These are phyloP conservation scores for Globisporangium heterothallicum DNA, from an alignment of 352 stramenopile species.

Conservation along the genomic window DNA sequence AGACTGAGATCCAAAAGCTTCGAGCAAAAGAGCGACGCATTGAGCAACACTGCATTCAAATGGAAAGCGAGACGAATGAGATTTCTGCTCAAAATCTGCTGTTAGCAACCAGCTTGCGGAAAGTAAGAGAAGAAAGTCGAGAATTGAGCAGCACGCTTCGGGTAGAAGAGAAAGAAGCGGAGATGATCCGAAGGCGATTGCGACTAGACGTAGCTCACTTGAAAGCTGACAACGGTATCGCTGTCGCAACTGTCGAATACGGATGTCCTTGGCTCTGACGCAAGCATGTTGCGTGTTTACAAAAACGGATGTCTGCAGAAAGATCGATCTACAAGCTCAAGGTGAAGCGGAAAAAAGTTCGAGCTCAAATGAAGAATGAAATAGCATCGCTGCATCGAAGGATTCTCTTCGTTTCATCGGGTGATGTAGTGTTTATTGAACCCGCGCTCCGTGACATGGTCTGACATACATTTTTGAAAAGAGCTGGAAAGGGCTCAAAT, in stretches of 20 bases:
- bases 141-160: conserved; percentile 26
- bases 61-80: conserved; percentile 24
- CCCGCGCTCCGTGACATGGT: not conserved
- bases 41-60: conserved; percentile 31
- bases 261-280: not conserved
- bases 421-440: conserved; percentile 9
- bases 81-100: conserved; percentile 20
- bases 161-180: conserved; percentile 31
- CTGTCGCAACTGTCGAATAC: not conserved
- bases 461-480: conserved; percentile 9
- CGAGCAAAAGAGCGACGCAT: conserved; percentile 39
- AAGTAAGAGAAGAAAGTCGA: conserved; percentile 18
- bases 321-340: conserved; percentile 35
- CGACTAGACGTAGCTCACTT: conserved; percentile 26
- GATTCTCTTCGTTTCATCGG: conserved; percentile 29
- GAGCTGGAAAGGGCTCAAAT: conserved; percentile 43
- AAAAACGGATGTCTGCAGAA: conserved; percentile 12
- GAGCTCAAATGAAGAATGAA: conserved; percentile 39
- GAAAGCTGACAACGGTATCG: conserved; percentile 32
- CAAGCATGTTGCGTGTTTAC: not conserved
- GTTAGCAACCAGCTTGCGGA: conserved; percentile 23
- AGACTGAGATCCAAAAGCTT: conserved; percentile 34
- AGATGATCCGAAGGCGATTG: conserved; percentile 23
- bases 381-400: conserved; percentile 33
- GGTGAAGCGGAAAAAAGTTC: conserved; percentile 37